Conservation (phyloP, 129 eudicot species). For the Sambucus nigra region DNA sequence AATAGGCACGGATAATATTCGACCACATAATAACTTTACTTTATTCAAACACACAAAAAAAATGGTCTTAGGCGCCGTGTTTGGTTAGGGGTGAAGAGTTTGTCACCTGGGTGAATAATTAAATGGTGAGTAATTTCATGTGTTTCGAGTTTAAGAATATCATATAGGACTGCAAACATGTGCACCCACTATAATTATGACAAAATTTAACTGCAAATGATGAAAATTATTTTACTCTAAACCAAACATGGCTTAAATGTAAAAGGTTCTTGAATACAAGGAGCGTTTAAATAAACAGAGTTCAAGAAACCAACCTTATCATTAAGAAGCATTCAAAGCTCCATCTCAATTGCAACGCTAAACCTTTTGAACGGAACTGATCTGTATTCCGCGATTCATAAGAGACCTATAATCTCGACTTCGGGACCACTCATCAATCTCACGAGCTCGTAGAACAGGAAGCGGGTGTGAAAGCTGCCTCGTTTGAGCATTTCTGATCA, state of each 20-base stretch:
- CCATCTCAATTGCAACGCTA: conserved; percentile 19
- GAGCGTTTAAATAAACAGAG: neutral
- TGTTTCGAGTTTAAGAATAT: no score
- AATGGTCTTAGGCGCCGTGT: no score
- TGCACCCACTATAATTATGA: no score
- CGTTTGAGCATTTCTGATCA: conserved; percentile 87
- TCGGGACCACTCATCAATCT: conserved; percentile 97
- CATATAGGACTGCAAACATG: no score
- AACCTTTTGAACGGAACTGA: conserved; percentile 32
- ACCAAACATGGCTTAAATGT: neutral
- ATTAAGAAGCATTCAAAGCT: neutral
- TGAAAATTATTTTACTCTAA: no score
- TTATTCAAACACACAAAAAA: no score
- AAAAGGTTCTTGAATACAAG: neutral
- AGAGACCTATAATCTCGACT: conserved; percentile 71
- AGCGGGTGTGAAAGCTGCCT: conserved; percentile 97
- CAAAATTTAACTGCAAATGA: no score
- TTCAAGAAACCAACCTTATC: conserved; percentile 15
- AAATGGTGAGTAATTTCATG: no score
- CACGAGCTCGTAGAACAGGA: conserved; percentile 97
- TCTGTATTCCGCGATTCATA: conserved; percentile 47
- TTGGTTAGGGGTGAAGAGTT: no score
- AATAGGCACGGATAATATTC: neutral
- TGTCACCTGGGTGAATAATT: no score
- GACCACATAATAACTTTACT: no score